Percentiles rank a stretch among this genome's conserved stretches.
phyloP scores from a whole-genome alignment of 768 basidiomycete genomes.

The Hericium alpestre region DNA sequence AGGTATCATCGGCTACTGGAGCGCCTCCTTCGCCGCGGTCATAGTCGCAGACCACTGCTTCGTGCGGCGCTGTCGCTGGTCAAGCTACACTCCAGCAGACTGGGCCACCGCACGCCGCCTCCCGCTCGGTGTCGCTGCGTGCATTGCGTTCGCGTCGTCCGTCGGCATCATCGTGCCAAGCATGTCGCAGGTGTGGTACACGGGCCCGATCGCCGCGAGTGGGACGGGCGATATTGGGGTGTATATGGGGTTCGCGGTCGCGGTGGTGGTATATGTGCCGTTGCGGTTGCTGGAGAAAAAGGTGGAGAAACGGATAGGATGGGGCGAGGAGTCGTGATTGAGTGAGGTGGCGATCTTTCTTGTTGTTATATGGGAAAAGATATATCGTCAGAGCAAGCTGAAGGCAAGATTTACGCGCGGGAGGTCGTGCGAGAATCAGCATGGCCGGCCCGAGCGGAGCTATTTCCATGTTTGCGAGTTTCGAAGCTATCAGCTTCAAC shows the following conservation, averaged over 20 bases:
- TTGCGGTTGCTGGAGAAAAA: neutral
- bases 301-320: neutral
- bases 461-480: too few species aligned
- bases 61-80: constrained; percentile 27
- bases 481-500: too few species aligned
- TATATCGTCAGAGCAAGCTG: too few species aligned
- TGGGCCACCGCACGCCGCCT: constrained; percentile 28
- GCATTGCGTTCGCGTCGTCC: constrained; percentile 28
- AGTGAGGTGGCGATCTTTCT: too few species aligned
- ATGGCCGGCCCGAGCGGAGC: too few species aligned
- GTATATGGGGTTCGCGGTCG: neutral
- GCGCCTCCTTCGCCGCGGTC: constrained; percentile 25
- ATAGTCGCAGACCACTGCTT: constrained; percentile 34
- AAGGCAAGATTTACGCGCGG: too few species aligned
- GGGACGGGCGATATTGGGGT: constrained; percentile 42
- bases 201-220: constrained; percentile 34
- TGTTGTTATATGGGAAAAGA: too few species aligned
- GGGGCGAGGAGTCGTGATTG: neutral
- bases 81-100: constrained; percentile 25
- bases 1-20: constrained; percentile 38
- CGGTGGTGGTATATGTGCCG: constrained; percentile 1
- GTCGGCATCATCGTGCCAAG: constrained; percentile 32
- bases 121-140: constrained; percentile 32
- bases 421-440: too few species aligned
- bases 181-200: constrained; percentile 45